Percentiles rank a stretch among this genome's conserved stretches.
Evolutionary conservation across 441 rosid species (phyloP).

Genomic region (Gossypium trilobum): DNA sequence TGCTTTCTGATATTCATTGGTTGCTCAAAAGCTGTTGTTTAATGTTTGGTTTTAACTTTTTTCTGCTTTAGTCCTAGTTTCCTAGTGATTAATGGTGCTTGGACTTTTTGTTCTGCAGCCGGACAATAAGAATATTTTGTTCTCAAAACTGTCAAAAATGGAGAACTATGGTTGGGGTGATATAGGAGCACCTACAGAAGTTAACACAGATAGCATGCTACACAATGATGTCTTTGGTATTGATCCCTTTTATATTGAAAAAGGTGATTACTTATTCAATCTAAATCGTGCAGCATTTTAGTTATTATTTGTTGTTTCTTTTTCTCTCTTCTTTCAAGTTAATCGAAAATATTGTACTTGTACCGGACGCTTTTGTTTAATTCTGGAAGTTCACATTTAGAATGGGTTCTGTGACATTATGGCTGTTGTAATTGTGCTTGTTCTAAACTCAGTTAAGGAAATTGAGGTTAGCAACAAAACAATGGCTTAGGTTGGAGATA

Average conservation of each 20-base stretch:
- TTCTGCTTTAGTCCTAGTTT: neutral
- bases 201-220: slow-evolving; percentile 37
- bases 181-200: slow-evolving; percentile 28
- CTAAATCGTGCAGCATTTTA: neutral
- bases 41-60: neutral
- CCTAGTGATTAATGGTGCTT: slow-evolving; percentile 10
- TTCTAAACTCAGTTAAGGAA: neutral
- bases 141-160: slow-evolving; percentile 38
- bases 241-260: slow-evolving; percentile 68
- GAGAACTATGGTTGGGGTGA: slow-evolving; percentile 84
- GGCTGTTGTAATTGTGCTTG: slow-evolving; percentile 1
- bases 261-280: slow-evolving; percentile 37
- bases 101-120: slow-evolving; percentile 36
- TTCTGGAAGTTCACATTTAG: neutral
- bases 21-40: neutral
- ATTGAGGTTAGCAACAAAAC: neutral
- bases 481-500: neutral
- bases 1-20: neutral
- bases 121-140: slow-evolving; percentile 20
- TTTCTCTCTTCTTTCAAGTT: neutral
- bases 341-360: neutral
- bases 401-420: neutral
- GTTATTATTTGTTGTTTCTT: neutral
- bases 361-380: neutral
- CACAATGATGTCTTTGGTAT: slow-evolving; percentile 57